phyloP scores from a whole-genome alignment of 2,329 filamentous ascomycete species.

The Dothideomycetes sp. region DNA sequence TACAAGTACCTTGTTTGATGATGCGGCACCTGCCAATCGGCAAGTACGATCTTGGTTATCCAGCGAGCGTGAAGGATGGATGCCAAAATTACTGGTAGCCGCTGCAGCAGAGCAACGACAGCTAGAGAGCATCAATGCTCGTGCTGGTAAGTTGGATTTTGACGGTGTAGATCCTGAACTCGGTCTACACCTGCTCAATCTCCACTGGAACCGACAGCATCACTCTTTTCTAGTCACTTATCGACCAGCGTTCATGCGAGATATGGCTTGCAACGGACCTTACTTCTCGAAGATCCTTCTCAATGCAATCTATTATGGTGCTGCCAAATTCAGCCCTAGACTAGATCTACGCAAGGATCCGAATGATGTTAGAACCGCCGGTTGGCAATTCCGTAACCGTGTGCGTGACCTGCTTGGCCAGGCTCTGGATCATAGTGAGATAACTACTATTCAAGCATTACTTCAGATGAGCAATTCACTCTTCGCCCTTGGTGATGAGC shows the following conservation, averaged over 20 bases:
- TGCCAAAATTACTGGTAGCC: conserved; percentile 39
- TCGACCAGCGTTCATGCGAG: conserved; percentile 20
- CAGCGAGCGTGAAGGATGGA: conserved; percentile 28
- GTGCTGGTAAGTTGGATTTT: conserved; percentile 43
- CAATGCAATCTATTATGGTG: conserved; percentile 44
- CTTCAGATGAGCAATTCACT: conserved; percentile 44
- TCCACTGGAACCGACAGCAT: conserved; percentile 31
- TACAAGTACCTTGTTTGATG: conserved; percentile 42
- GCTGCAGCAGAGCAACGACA: conserved; percentile 43
- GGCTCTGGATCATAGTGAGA: conserved; percentile 40
- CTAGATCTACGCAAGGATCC: conserved; percentile 38
- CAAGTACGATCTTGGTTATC: conserved; percentile 13
- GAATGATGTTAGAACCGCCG: conserved; percentile 39
- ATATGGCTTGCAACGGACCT: conserved; percentile 39
- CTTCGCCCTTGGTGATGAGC: conserved; percentile 42
- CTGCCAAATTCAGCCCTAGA: conserved; percentile 39
- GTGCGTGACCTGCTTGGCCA: conserved; percentile 39
- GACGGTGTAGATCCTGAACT: conserved; percentile 46
- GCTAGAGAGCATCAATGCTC: conserved; percentile 41
- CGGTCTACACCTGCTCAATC: conserved; percentile 41
- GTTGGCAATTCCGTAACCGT: conserved; percentile 40
- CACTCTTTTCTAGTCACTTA: conserved; percentile 20
- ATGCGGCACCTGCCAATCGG: conserved; percentile 18
- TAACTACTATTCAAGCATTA: conserved; percentile 47
- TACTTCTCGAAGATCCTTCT: conserved; percentile 50